Base-by-base conservation (phyloP, 2,329 filamentous ascomycete genomes). In the Pestalotiopsis sp. region DNA sequence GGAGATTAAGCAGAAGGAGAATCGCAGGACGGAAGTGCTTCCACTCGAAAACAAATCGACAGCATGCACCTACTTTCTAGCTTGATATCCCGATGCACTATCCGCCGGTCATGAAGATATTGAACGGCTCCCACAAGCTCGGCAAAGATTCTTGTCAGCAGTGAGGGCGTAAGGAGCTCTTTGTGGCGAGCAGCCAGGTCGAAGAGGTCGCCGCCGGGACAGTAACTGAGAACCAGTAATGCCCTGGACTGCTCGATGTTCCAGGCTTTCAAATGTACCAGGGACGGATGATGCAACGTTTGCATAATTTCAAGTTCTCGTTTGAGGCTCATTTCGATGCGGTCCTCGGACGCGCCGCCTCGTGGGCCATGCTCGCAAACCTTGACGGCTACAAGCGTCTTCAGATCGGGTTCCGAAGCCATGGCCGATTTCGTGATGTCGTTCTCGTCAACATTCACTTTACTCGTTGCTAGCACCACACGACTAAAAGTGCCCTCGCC, bases 71-170 rank as follows among this genome's bases (percentile, higher is more conserved):
- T 87, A 96, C 93, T 88, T 85, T 99, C 96, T 69, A 99, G 90
- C 82, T 99, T 99, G 81, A 99, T 97, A 80, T 99, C 96, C 70
- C 96, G 90, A 79, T 99, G 96, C 66, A 98, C 95, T 77, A 99
- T 97, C 73, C 89, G 91, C 75, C 93, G 86, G 66, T 89, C 85
- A 80, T 99, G 96, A 63, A 99, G 84, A 82, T 98, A 98, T 68
- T 87, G 88, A 45, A 97, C 91, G 0, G 95, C 96, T 70, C 89
- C 91, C 27, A 98, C 91, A 71, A 98, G 81, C 79, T 99, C 96
- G 14, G 95, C 87, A 80, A 98, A 98, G 68, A 98, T 94, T 65
- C 96, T 89, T 72, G 93, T 88, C 63, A 98, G 86, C 60, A 98
- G 82, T 1, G 83, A 77, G 0, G 93, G 88, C 3, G 87, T 90